Conservation (phyloP, 2,329 filamentous ascomycete species). For the Colletotrichum incanum region DNA sequence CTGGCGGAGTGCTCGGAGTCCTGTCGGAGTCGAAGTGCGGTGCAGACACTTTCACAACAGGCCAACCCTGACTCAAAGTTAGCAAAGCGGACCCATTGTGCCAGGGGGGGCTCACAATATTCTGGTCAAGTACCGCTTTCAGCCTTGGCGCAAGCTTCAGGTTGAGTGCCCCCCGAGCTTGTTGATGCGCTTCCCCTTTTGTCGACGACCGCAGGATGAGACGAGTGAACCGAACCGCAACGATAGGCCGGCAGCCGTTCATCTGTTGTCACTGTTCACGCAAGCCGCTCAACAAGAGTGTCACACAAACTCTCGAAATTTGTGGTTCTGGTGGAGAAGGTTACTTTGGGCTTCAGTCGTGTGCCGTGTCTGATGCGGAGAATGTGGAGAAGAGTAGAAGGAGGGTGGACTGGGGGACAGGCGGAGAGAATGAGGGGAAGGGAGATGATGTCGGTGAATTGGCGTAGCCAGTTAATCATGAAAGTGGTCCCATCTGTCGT, state of each 20-base stretch:
- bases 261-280: neutral
- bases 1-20: slow-evolving; percentile 18
- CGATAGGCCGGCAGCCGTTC: slow-evolving; percentile 2
- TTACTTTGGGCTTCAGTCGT: slow-evolving; percentile 21
- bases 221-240: neutral
- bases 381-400: slow-evolving; percentile 33
- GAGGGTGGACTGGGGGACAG: slow-evolving; percentile 17
- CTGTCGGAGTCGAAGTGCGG: slow-evolving; percentile 21
- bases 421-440: slow-evolving; percentile 32
- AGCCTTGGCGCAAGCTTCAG: slow-evolving; percentile 6
- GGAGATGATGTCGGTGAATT: slow-evolving; percentile 20
- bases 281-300: neutral
- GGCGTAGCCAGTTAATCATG: slow-evolving; percentile 3
- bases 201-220: neutral
- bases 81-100: neutral
- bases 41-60: slow-evolving; percentile 17
- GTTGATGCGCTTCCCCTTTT: neutral
- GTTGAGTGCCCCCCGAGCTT: neutral
- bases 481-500: neutral
- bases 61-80: slow-evolving; percentile 27
- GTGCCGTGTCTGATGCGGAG: slow-evolving; percentile 39
- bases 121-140: neutral
- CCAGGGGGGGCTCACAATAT: slow-evolving; percentile 25
- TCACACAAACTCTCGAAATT: slow-evolving; percentile 33
- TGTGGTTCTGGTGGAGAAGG: slow-evolving; percentile 39